Base-by-base conservation (phyloP, 2,329 filamentous ascomycete genomes). In the Fusarium sulawesiense region DNA sequence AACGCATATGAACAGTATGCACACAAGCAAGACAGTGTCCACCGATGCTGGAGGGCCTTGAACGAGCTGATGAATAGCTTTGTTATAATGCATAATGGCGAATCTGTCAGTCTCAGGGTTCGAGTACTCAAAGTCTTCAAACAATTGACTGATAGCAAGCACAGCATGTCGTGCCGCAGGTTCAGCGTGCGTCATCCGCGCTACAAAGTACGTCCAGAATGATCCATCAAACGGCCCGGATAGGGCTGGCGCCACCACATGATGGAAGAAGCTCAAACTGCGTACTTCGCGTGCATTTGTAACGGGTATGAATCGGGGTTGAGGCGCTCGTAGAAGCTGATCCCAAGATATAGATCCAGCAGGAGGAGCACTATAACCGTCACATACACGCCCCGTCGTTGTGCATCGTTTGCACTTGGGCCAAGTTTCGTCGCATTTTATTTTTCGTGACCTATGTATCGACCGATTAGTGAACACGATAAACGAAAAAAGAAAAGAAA, bases 381-480 rank as follows among this genome's bases (percentile, higher is more conserved):
- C 85, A 71, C 87, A 89, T 65, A 82, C 82, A 21, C 86, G 81
- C 6, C 85, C 84, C 4, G 85, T 86, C 20, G 81, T 83, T 4
- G 78, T 82, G 73, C 87, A 89, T 42, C 84, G 81, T 40, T 80
- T 76, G 70, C 87, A 89, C 45, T 74, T 77, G 3, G 86, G 86
- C 64, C 83, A 85, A 7, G 76, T 78, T 76, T 88, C 87, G 68
- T 88, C 87, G 72, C 87, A 89, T 75, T 88, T 89, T 54, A 88
- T 82, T 60, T 85, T 85, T 41, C 86, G 84, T 27, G 85, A 83
- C 76, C 85, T 87, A 41, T 6, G 1, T 21, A 8, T 9, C 6
- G 30, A 42, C 20, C n/a, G 16, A 56, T 37, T 53, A 56, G 27
- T n/a, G n/a, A 9, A 5, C 11, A 20, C 11, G 32, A 47, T 37